Conservation (phyloP, 2,329 filamentous ascomycete genomes). For the Alternaria brassicae region DNA sequence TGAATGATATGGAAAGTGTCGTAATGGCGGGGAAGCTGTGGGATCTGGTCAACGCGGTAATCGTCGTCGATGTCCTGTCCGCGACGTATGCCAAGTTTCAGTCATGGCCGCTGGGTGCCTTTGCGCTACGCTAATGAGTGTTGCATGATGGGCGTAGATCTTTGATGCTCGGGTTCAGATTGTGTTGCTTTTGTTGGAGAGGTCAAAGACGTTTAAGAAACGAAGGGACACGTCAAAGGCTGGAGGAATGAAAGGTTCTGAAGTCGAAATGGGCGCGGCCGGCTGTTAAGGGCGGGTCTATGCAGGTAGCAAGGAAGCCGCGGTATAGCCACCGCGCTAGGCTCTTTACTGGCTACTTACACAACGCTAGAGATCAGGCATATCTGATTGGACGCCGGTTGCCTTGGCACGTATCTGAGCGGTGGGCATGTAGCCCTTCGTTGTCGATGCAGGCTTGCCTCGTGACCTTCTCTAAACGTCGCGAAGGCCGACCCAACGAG, state of each 20-base stretch:
- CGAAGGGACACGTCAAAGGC: slow-evolving; percentile 15
- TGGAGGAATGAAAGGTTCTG: slow-evolving; percentile 13
- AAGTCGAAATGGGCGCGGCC: slow-evolving; percentile 20
- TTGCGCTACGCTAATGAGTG: slow-evolving; percentile 11
- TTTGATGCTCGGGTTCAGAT: slow-evolving; percentile 4
- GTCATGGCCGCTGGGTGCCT: slow-evolving; percentile 25
- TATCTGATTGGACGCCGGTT: slow-evolving; percentile 16
- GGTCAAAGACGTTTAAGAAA: slow-evolving; percentile 6
- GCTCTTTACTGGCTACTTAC: slow-evolving; percentile 14
- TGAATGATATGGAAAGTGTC: slow-evolving; percentile 3
- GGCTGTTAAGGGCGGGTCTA: slow-evolving; percentile 20
- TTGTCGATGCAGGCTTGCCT: slow-evolving; percentile 4
- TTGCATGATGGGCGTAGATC: slow-evolving; percentile 14
- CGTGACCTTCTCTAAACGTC: slow-evolving; percentile 2
- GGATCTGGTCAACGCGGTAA: slow-evolving; percentile 22
- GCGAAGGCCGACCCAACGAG: slow-evolving; percentile 5
- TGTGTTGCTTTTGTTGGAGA: slow-evolving; percentile 5
- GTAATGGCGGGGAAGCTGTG: slow-evolving; percentile 10
- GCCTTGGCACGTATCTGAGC: slow-evolving; percentile 15
- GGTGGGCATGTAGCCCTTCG: slow-evolving; percentile 16
- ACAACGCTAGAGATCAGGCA: slow-evolving; percentile 1
- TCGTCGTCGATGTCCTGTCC: slow-evolving; percentile 25
- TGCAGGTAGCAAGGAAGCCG: slow-evolving; percentile 22
- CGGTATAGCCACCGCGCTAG: slow-evolving; percentile 23
- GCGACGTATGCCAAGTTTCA: slow-evolving; percentile 22